Base-by-base conservation (phyloP, 1,284 basidiomycete genomes). In the Thecaphora thlaspeos region DNA sequence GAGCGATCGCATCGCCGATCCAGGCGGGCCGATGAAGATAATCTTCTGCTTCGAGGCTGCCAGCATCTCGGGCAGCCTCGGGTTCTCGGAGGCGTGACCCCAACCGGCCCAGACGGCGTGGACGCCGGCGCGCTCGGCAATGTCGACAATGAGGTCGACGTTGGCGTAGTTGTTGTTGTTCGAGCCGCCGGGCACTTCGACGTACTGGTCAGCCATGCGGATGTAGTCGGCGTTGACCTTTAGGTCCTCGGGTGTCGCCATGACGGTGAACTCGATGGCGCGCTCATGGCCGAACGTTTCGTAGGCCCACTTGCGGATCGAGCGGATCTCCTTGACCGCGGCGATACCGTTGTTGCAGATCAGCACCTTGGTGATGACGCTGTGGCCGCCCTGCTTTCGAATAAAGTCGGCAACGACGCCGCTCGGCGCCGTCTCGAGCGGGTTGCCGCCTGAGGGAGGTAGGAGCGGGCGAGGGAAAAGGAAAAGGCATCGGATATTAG, bases 81-180 rank as follows among this genome's bases (percentile, higher is more conserved):
- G 95, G 80, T 99, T 99, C 81, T 99, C 95, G 3, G 95, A 98
- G 10, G 95, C 95, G 79, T 99, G 95, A 48, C 95, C 95, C 95
- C 95, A 99, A 55, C 95, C 95, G 41, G 95, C 95, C 95, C 95
- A 99, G 34, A 99, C 95, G 44, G 95, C 95, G 79, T 99, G 94
- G 2, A 98, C 95, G 43, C 92, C 93, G 28, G 91, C 85, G 64
- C 95, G 88, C 81, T 99, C 93, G 41, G 95, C 95, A 56, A 99
- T 87, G 77, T 99, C 95, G 62, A 98, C 90, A 74, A 99, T 98
- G 73, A 97, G 88, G 79, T 99, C 95, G 71, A 99, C 95, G 79
- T 99, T 99, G 72, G 95, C 95, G 79, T 98, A 98, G 81, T 99
- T 99, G 84, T 99, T 95, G 84, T 98, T 98, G 81, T 99, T 99